A percentile compares a stretch with the other conserved stretches of the same genome.
Evolutionary conservation across 805 yeast genomes (phyloP).

Genomic region (Zygoascus flipseniorum): DNA sequence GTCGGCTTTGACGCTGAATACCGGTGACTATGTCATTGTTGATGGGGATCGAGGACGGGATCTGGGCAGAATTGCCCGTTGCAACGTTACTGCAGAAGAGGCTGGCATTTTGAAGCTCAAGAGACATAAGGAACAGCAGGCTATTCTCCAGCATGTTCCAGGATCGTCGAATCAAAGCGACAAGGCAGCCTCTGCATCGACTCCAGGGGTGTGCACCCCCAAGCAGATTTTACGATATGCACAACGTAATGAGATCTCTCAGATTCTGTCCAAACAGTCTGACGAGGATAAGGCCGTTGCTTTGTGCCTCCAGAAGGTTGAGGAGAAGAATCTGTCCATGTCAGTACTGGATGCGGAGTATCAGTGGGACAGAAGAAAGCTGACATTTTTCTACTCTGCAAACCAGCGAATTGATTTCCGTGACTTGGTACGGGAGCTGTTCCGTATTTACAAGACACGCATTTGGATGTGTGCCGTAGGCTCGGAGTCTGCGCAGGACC

Average conservation of each 20-base stretch:
- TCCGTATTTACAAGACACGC: constrained; percentile 67
- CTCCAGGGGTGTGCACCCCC: constrained; percentile 54
- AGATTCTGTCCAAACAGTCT: constrained; percentile 46
- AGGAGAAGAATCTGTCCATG: constrained; percentile 44
- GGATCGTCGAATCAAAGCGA: constrained; percentile 1
- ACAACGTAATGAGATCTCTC: constrained; percentile 49
- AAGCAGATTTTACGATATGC: constrained; percentile 62
- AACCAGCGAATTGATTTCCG: constrained; percentile 66
- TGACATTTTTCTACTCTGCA: constrained; percentile 66
- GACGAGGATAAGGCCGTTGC: constrained; percentile 66
- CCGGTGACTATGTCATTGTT: constrained; percentile 67
- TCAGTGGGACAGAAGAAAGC: constrained; percentile 76
- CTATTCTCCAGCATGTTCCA: constrained; percentile 41
- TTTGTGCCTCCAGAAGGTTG: constrained; percentile 52
- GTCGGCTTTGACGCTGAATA: constrained; percentile 30
- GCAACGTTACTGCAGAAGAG: constrained; percentile 53
- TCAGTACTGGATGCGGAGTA: constrained; percentile 68
- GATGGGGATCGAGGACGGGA: constrained; percentile 81
- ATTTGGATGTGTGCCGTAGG: constrained; percentile 80
- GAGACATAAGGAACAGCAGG: constrained; percentile 66
- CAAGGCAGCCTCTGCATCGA: constrained; percentile 9
- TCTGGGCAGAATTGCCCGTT: constrained; percentile 55
- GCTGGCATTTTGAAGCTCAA: constrained; percentile 58
- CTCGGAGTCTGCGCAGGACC: neutral
- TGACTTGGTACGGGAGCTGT: constrained; percentile 66